phyloP scores from a whole-genome alignment of 495 filamentous ascomycete genomes.

The Penicillium daleae region DNA sequence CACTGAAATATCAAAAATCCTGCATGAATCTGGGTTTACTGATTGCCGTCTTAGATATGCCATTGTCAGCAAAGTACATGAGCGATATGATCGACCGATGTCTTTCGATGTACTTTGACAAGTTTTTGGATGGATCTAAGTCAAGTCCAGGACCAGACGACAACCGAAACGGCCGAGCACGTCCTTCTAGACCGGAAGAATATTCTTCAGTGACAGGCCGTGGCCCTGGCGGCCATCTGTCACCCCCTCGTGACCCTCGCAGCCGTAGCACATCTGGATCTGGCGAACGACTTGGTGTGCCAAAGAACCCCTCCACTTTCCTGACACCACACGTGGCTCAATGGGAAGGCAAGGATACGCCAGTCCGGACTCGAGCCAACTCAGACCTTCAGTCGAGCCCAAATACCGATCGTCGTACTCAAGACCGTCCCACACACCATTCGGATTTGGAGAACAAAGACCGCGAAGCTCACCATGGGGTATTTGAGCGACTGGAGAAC shows the following conservation, averaged over 20 bases:
- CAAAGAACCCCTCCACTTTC: conserved; percentile 22
- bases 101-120: conserved; percentile 54
- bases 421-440: conserved; percentile 20
- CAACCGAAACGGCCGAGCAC: conserved; percentile 16
- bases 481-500: conserved; percentile 77
- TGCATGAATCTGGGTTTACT: background rate
- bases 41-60: conserved; percentile 30
- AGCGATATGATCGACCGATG: conserved; percentile 57
- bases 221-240: conserved; percentile 20
- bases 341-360: conserved; percentile 25
- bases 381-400: conserved; percentile 36
- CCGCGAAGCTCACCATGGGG: conserved; percentile 30
- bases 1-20: background rate
- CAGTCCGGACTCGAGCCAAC: conserved; percentile 33
- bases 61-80: conserved; percentile 53
- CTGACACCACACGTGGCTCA: conserved; percentile 21
- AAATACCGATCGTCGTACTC: conserved; percentile 22
- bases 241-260: conserved; percentile 28
- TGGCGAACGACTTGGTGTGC: conserved; percentile 20
- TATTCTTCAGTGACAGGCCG: background rate
- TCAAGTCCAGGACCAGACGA: conserved; percentile 22
- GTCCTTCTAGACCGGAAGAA: background rate
- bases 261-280: conserved; percentile 40
- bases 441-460: conserved; percentile 25
- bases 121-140: conserved; percentile 29